These are phyloP conservation scores for Podila epigama DNA, from an alignment of 192 early-diverging fungal species.

Conservation along the genomic window DNA sequence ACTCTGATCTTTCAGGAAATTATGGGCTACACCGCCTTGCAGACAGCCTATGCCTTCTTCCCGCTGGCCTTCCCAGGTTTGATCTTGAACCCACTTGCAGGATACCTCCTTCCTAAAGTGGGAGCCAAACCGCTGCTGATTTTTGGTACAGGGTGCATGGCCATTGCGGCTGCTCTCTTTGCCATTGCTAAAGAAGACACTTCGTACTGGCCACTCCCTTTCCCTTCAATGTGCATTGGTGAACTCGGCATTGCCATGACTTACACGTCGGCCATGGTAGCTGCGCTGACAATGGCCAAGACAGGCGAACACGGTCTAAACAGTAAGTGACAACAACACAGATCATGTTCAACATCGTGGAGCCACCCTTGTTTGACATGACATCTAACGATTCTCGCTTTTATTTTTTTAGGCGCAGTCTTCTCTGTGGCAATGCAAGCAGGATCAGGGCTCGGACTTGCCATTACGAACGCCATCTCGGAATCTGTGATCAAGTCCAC, in stretches of 20 bases:
- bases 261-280: slow-evolving; percentile 51
- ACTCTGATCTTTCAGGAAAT: slow-evolving; percentile 62
- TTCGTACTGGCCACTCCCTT: slow-evolving; percentile 41
- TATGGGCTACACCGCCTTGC: slow-evolving; percentile 49
- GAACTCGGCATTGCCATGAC: slow-evolving; percentile 48
- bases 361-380: neutral
- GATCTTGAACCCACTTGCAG: slow-evolving; percentile 37
- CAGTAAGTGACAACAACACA: slow-evolving; percentile 12
- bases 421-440: slow-evolving; percentile 51
- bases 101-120: slow-evolving; percentile 51
- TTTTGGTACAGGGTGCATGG: slow-evolving; percentile 30
- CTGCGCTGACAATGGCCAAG: slow-evolving; percentile 40
- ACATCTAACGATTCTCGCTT: neutral
- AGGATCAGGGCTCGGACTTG: slow-evolving; percentile 49
- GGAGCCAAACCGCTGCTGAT: slow-evolving; percentile 38
- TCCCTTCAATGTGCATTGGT: slow-evolving; percentile 49
- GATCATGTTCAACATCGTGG: neutral
- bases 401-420: slow-evolving; percentile 32
- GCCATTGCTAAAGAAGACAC: slow-evolving; percentile 22
- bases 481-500: slow-evolving; percentile 40
- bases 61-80: slow-evolving; percentile 52
- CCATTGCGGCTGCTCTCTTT: slow-evolving; percentile 37
- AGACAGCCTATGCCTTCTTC: slow-evolving; percentile 56
- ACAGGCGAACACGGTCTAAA: slow-evolving; percentile 45
- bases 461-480: slow-evolving; percentile 52